Percentiles rank a stretch among this genome's conserved stretches.
Evolutionary conservation across 345 rosid genomes (phyloP).

Genomic region (Lepidium aucheri): DNA sequence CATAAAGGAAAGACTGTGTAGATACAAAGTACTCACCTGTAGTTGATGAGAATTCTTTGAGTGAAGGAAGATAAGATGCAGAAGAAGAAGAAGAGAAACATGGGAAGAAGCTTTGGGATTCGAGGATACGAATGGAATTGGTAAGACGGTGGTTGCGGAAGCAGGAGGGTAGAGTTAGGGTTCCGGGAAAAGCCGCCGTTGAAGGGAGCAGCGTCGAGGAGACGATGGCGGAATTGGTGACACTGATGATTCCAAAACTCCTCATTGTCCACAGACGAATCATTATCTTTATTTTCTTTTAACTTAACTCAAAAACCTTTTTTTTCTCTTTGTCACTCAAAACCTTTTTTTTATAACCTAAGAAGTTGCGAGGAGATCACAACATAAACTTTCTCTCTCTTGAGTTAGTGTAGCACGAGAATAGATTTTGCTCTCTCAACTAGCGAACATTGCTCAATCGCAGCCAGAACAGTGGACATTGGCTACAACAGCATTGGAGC

Average conservation of each 20-base stretch:
- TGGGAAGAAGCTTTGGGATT: constrained; percentile 9
- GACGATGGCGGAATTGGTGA: constrained; percentile 14
- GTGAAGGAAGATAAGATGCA: constrained; percentile 23
- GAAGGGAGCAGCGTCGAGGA: background rate
- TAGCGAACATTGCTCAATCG: too few species aligned
- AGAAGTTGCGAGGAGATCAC: too few species aligned
- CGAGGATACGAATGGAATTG: background rate
- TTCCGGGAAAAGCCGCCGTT: constrained; percentile 6
- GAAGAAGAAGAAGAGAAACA: constrained; percentile 8
- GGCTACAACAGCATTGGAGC: too few species aligned
- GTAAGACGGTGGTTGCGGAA: background rate
- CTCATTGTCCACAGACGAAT: constrained; percentile 15
- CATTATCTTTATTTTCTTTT: background rate
- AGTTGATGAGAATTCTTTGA: constrained; percentile 12
- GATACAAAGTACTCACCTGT: background rate
- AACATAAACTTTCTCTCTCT: too few species aligned
- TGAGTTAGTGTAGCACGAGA: too few species aligned
- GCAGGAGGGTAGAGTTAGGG: background rate
- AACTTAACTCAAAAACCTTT: too few species aligned
- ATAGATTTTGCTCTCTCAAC: too few species aligned
- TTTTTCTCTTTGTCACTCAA: too few species aligned
- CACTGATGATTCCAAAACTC: constrained; percentile 15
- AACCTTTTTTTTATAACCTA: too few species aligned
- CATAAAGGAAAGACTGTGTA: background rate
- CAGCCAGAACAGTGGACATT: too few species aligned